A percentile compares a stretch with the other conserved stretches of the same genome.
phyloP scores from a whole-genome alignment of 345 rosid species.

The Syzygium aromaticum region DNA sequence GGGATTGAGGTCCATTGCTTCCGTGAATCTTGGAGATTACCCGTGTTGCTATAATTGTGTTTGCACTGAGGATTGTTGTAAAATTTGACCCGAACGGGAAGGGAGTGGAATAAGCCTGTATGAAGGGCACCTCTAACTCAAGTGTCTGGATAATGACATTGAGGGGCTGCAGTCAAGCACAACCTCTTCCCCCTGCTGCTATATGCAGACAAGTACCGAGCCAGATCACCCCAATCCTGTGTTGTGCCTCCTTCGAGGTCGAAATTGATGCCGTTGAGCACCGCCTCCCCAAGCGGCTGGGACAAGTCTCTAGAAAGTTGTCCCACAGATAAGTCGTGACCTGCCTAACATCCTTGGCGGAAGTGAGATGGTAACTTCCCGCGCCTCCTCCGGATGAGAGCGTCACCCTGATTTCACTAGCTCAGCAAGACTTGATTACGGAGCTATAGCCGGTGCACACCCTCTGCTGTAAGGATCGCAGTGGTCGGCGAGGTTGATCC shows the following conservation, averaged over 20 bases:
- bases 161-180: slow-evolving; percentile 10
- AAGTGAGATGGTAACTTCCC: slow-evolving; percentile 3
- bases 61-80: slow-evolving; percentile 16
- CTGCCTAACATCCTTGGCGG: neutral
- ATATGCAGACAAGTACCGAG: slow-evolving; percentile 1
- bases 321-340: slow-evolving; percentile 10
- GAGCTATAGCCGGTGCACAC: slow-evolving; percentile 8
- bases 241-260: slow-evolving; percentile 8
- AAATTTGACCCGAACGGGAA: slow-evolving; percentile 6
- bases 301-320: slow-evolving; percentile 7
- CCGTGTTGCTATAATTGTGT: neutral
- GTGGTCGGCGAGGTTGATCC: slow-evolving; percentile 13
- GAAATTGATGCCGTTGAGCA: slow-evolving; percentile 11
- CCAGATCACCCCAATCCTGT: slow-evolving; percentile 11
- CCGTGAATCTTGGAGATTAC: neutral
- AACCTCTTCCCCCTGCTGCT: slow-evolving; percentile 12
- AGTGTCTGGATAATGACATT: slow-evolving; percentile 12
- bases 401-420: slow-evolving; percentile 1
- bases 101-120: slow-evolving; percentile 7
- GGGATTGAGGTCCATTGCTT: no score
- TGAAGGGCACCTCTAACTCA: slow-evolving; percentile 2
- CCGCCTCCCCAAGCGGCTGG: neutral
- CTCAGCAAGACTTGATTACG: slow-evolving; percentile 12
- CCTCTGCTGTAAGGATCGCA: neutral
- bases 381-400: slow-evolving; percentile 9